Base-by-base conservation (phyloP, 1,284 basidiomycete species). In the Moesziomyces globuligerus region DNA sequence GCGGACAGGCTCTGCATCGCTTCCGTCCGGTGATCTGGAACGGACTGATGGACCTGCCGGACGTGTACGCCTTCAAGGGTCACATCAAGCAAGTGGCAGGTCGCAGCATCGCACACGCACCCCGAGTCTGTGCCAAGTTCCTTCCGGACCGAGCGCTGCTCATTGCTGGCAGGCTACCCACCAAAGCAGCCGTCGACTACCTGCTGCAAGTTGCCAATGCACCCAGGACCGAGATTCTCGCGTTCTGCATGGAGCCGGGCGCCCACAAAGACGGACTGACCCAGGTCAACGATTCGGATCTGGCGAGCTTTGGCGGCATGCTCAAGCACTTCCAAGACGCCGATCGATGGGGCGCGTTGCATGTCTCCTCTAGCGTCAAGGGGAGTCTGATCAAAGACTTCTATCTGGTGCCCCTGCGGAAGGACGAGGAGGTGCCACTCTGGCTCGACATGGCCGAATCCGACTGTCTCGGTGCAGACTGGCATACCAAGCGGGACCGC, bases 11-110 rank as follows among this genome's bases (percentile, higher is more conserved):
- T 26, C 21, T 53, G 23, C 70, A 62, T 36, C 51, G 48, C 38
- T 59, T 48, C 45, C 55, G 48, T 24, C 53, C 42, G 6, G 46
- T 74, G 26, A 47, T 80, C 8, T 82, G 80, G 80, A 74, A 72
- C 23, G 80, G 80, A n/a, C 73, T 79, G n/a, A 58, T 81, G 28
- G 72, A 71, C 34, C 78, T 82, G 51, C 80, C 79, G 20, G 80
- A 81, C 29, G 56, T 67, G 40, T 75, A 72, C 24, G 66, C 77
- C 7, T 79, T 78, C 48, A 72, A 70, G 39, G 77, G 76, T 8
- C 66, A 64, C 43, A 73, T 73, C 48, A 74, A 78, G 40, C 79
- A 78, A 49, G 50, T 81, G 7, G 75, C 70, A 2, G 73, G 72
- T 2, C 68, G 66, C 28, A 51, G 51, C 37, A 39, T 66, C 36